Evolutionary conservation across 2,329 filamentous ascomycete genomes (phyloP).

Genomic region (Exophiala sp.): DNA sequence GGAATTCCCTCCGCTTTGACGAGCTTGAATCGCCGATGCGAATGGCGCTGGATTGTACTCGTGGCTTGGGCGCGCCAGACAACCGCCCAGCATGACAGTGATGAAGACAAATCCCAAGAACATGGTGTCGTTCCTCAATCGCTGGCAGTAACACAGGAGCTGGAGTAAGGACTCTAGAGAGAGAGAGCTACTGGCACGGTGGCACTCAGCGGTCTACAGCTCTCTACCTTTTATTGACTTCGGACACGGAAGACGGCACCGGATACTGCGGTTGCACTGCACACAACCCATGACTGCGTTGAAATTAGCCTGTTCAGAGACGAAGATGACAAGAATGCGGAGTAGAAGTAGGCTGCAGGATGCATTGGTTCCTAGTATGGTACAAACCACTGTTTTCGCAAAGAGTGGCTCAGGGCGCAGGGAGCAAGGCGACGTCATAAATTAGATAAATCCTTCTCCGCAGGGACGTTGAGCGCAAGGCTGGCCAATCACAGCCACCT

Average conservation of each 20-base stretch:
- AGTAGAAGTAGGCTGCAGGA: not conserved
- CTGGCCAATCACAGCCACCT: not conserved
- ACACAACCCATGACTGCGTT: not conserved
- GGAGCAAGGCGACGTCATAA: not conserved
- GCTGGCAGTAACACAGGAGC: not conserved
- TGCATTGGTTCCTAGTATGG: not conserved
- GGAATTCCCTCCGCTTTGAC: constrained; percentile 8
- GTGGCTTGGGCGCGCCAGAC: not conserved
- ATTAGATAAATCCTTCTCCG: not conserved
- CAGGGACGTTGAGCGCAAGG: not conserved
- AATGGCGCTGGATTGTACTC: constrained; percentile 11
- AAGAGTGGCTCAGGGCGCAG: not conserved
- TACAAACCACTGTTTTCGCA: not conserved
- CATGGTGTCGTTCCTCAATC: not conserved
- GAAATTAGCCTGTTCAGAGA: not conserved
- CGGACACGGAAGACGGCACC: not conserved
- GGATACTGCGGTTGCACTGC: not conserved
- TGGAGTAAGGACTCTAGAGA: too few species aligned
- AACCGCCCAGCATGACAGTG: not conserved
- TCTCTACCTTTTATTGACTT: not conserved
- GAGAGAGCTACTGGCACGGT: too few species aligned
- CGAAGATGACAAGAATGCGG: not conserved
- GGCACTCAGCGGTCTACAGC: not conserved
- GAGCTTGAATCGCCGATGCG: constrained; percentile 3
- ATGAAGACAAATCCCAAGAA: not conserved